These are phyloP conservation scores for Phialemonium atrogriseum DNA, from an alignment of 2,329 filamentous ascomycete species.

Conservation along the genomic window DNA sequence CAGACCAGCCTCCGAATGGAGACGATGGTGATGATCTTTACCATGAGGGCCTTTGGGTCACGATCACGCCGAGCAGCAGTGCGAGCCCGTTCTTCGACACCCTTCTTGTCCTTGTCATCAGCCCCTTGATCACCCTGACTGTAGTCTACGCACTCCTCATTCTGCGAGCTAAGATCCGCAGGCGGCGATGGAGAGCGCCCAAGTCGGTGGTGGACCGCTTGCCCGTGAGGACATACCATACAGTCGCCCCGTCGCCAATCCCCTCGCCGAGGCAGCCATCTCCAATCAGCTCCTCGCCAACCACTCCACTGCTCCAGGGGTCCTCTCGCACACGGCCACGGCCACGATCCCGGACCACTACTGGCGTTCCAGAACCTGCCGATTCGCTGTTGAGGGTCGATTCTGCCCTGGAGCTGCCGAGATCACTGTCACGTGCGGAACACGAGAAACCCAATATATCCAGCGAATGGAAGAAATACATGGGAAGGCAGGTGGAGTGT, in stretches of 20 bases:
- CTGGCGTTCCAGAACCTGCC: constrained; percentile 46
- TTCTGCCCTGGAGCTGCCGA: constrained; percentile 29
- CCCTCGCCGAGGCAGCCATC: constrained; percentile 51
- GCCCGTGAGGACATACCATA: constrained; percentile 93
- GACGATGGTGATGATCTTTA: constrained; percentile 14
- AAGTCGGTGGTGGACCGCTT: constrained; percentile 92
- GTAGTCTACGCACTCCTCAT: constrained; percentile 87
- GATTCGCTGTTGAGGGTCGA: constrained; percentile 33
- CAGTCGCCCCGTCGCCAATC: constrained; percentile 57
- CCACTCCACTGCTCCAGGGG: constrained; percentile 68
- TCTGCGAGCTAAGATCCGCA: constrained; percentile 77
- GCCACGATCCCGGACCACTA: constrained; percentile 58
- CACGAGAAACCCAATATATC: constrained; percentile 35
- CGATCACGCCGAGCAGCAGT: constrained; percentile 82
- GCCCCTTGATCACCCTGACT: constrained; percentile 83
- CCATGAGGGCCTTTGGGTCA: constrained; percentile 86
- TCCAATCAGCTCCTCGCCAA: constrained; percentile 58
- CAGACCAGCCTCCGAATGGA: neutral
- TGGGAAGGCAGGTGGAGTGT: constrained; percentile 71
- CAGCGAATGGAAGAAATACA: constrained; percentile 57
- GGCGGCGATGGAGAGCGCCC: constrained; percentile 90
- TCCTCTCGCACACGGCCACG: constrained; percentile 36
- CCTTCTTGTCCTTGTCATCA: constrained; percentile 90
- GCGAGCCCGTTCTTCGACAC: constrained; percentile 94
- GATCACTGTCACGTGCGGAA: constrained; percentile 29